Percentiles rank a stretch among this genome's conserved stretches.
These are phyloP conservation scores for Zopfia rhizophila DNA, from an alignment of 2,329 filamentous ascomycete genomes.

Conservation along the genomic window DNA sequence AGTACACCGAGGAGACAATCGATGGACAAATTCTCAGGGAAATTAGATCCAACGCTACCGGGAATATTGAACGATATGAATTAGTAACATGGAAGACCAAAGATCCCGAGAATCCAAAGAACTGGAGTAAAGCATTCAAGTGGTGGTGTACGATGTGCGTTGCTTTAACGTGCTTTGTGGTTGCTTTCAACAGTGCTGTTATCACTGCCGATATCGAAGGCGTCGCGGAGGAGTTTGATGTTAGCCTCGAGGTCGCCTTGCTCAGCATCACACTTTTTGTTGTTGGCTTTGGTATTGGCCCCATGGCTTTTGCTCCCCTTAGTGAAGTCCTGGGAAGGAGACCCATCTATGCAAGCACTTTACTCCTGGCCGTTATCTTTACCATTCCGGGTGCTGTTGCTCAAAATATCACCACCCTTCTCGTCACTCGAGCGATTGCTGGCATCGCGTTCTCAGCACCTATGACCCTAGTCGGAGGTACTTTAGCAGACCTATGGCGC, in stretches of 20 bases:
- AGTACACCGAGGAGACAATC: conserved; percentile 72
- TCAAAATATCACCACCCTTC: conserved; percentile 78
- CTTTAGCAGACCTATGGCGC: conserved; percentile 83
- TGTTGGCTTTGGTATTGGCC: conserved; percentile 82
- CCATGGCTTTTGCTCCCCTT: conserved; percentile 81
- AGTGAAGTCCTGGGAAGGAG: conserved; percentile 79
- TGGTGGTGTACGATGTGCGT: conserved; percentile 87
- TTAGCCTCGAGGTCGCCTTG: conserved; percentile 77
- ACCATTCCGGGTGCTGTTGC: conserved; percentile 82
- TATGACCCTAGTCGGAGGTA: conserved; percentile 87
- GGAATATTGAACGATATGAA: conserved; percentile 63
- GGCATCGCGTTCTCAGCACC: conserved; percentile 87
- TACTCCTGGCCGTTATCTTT: conserved; percentile 78
- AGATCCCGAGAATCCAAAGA: conserved; percentile 84
- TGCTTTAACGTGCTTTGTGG: conserved; percentile 63
- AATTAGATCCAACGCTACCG: conserved; percentile 65
- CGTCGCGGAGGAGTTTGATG: conserved; percentile 70
- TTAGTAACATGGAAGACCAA: conserved; percentile 76
- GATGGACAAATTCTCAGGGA: conserved; percentile 69
- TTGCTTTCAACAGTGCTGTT: conserved; percentile 70
- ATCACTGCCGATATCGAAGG: conserved; percentile 80
- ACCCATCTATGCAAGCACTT: conserved; percentile 75
- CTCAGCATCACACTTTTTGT: conserved; percentile 81
- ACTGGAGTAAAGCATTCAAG: conserved; percentile 81
- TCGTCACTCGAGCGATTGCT: conserved; percentile 80